Evolutionary conservation across 208 protist species (phyloP), one percentile per base, ranked within the genome.

Genomic region (Trypanosoma congolense): DNA sequence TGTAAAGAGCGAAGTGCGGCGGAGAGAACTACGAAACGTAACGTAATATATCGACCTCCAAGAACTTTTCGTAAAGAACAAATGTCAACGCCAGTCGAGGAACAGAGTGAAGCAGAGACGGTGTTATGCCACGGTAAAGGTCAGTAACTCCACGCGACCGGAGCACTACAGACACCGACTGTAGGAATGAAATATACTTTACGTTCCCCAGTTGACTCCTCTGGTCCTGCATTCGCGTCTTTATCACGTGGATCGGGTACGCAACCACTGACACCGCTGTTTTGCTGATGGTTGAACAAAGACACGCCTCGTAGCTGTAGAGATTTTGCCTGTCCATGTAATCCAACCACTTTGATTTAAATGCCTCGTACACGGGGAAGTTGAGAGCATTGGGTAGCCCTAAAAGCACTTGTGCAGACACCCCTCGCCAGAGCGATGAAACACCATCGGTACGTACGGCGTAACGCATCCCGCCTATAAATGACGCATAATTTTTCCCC

Each of bases 171-270:
- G 45, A 58, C 6, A 56, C 30, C n/a, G 86, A 68, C 45, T 90
- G 81, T 0, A 50, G 26, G 31, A 95, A 65, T 8, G 72, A 82
- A 10, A 69, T 31, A 73, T 95, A 95, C 38, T 81, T 70, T 29
- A 90, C 45, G 12, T 78, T 59, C 16, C 84, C 89, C 14, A 57
- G 40, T 6, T 66, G 62, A 4, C 78, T 78, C 12, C 89, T 80
- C 26, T 93, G 79, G 57, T 95, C 89, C 58, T 95, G 89, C 43
- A 95, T 57, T 2, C 80, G 71, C 2, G 81, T 90, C 73, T 93
- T 95, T 21, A 93, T 10, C 4, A 95, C 64, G 4, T 75, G 9
- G 14, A 95, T 52, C 18, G 89, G 89, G 4, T 95, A 83, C 24
- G 61, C 54, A 28, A 84, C 18, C 8, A 90, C 14, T 10, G 74